phyloP scores from a whole-genome alignment of 208 protist genomes.

The Leishmania amazonensis region DNA sequence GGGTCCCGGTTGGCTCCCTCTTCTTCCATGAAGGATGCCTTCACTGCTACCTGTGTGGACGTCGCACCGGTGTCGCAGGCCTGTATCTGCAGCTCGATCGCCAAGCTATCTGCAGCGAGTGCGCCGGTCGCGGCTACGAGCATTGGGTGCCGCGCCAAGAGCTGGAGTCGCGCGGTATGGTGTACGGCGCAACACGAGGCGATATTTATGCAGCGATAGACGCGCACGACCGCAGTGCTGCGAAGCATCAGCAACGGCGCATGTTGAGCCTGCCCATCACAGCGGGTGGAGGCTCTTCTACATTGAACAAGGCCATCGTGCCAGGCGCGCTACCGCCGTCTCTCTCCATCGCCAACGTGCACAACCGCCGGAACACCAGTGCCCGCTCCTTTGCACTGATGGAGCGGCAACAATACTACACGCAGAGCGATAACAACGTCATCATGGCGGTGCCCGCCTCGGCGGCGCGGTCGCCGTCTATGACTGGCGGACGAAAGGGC shows the following conservation, averaged over 20 bases:
- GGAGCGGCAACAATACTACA: constrained; percentile 88
- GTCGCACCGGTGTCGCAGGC: constrained; percentile 39
- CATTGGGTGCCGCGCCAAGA: constrained; percentile 45
- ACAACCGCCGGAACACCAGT: constrained; percentile 61
- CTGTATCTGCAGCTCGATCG: constrained; percentile 52
- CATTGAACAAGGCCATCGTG: constrained; percentile 42
- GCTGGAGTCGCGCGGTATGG: constrained; percentile 38
- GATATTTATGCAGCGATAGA: constrained; percentile 30
- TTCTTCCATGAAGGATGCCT: constrained; percentile 81
- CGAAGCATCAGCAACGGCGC: neutral
- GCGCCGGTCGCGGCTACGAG: constrained; percentile 40
- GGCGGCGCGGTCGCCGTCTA: neutral
- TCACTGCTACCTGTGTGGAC: constrained; percentile 64
- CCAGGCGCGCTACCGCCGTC: constrained; percentile 56
- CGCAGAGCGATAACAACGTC: constrained; percentile 86
- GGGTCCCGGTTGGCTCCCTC: constrained; percentile 69
- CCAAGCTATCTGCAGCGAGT: constrained; percentile 40
- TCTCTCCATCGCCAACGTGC: constrained; percentile 41
- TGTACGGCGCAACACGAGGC: constrained; percentile 42
- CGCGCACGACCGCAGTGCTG: constrained; percentile 14
- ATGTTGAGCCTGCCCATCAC: neutral
- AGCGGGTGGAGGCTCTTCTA: neutral
- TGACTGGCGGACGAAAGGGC: neutral
- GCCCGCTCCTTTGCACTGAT: constrained; percentile 58
- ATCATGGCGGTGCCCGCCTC: constrained; percentile 26